phyloP scores from a whole-genome alignment of 1,284 basidiomycete species.

The Rhodotorula sp. region DNA sequence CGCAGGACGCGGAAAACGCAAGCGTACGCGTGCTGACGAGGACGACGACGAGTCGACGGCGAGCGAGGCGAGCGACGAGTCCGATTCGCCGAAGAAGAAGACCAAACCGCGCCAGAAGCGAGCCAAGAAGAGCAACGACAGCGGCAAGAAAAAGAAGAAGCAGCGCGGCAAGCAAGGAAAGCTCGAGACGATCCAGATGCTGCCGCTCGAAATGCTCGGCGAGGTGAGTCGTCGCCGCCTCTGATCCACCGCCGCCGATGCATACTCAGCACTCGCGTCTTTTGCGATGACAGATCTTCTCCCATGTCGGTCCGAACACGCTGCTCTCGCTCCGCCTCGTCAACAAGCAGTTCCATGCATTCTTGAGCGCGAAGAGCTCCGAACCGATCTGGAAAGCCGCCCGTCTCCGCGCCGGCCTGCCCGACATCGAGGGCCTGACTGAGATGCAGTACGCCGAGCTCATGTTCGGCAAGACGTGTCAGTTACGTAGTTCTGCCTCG shows the following conservation, averaged over 20 bases:
- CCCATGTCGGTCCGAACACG: constrained; percentile 6
- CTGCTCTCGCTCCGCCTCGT: constrained; percentile 9
- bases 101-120: background rate
- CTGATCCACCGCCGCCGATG: too few relatives aligned
- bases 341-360: constrained; percentile 8
- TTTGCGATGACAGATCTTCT: constrained; percentile 13
- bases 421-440: background rate
- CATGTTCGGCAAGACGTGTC: constrained; percentile 7
- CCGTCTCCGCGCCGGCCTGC: background rate
- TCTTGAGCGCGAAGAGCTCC: background rate
- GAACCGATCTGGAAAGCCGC: constrained; percentile 7
- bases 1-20: background rate
- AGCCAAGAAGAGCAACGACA: background rate
- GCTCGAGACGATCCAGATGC: constrained; percentile 3
- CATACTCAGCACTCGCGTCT: too few relatives aligned
- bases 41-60: background rate
- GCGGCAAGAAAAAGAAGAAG: background rate
- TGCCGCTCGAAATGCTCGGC: too few relatives aligned
- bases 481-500: background rate
- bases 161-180: background rate
- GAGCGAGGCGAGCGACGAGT: background rate
- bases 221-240: constrained; percentile 8
- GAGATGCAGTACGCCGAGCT: constrained; percentile 12
- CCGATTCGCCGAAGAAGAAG: background rate
- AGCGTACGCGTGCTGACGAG: background rate